phyloP scores from a whole-genome alignment of 108 stramenopile genomes.

The Phaeodactylum tricornutum region DNA sequence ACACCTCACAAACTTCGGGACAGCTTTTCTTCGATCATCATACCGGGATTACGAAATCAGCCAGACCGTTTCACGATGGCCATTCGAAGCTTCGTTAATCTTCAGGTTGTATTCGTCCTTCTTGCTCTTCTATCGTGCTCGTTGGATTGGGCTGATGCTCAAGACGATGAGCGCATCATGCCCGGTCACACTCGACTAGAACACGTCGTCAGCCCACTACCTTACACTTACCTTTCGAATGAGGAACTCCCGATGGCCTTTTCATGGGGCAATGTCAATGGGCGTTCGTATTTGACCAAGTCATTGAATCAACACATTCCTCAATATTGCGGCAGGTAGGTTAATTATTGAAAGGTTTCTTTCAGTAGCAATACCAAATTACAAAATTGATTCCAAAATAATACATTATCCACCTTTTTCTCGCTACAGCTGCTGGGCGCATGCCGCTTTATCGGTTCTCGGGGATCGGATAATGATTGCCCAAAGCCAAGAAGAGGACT shows the following conservation, averaged over 20 bases:
- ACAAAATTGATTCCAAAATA: too few species aligned
- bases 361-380: too few species aligned
- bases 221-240: constrained; percentile 59
- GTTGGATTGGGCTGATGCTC: background rate
- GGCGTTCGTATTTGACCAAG: constrained; percentile 68
- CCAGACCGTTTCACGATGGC: too few species aligned
- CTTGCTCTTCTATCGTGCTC: background rate
- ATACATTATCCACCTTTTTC: too few species aligned
- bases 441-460: constrained; percentile 64
- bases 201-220: constrained; percentile 27
- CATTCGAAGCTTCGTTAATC: too few species aligned
- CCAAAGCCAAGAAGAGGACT: constrained; percentile 12
- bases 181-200: constrained; percentile 3
- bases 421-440: constrained; percentile 95
- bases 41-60: too few species aligned
- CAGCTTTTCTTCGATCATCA: too few species aligned
- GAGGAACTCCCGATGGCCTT: constrained; percentile 47
- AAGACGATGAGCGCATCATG: constrained; percentile 2
- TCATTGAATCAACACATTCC: constrained; percentile 91
- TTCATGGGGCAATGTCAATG: constrained; percentile 76
- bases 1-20: too few species aligned
- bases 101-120: too few species aligned
- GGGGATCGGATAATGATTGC: constrained; percentile 90
- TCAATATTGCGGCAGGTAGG: constrained; percentile 24
- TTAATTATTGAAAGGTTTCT: too few species aligned